Base-by-base conservation (phyloP, 495 filamentous ascomycete species). In the Penicillium manginii region DNA sequence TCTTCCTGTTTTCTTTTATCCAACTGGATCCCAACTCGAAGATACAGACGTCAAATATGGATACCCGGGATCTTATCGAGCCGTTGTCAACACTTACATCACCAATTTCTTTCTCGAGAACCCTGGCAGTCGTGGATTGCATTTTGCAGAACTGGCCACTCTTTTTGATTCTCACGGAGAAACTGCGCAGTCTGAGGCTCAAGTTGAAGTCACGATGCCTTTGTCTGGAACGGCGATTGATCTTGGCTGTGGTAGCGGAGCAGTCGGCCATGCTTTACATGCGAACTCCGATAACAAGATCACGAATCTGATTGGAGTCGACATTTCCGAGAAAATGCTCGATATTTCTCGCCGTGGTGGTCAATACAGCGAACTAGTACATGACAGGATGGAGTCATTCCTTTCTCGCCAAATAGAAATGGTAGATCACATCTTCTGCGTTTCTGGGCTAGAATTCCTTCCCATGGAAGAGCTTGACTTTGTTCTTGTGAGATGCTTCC, bases 71-170 rank as follows among this genome's bases (percentile, higher is more conserved):
- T 3, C 22, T 1, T 54, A 63, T 26, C 33, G 21, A 35, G 60
- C 60, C 4, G 56, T 59, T 3, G 19, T 63, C 22, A 59, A 63
- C 40, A 58, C 52, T 29, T 63, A 55, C 26, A 59, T 63, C 39
- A 52, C 60, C 7, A 63, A 63, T 19, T 59, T 59, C 18, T 59
- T 59, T 7, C 60, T 63, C 18, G 22, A 29, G 33, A 55, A 55
- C 17, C 15, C 40, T 17, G 45, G 26, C 2, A 7, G 9, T 5
- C 50, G 52, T 2, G 46, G 15, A 6, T 6, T 2, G 2, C 33
- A 49, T 4, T 45, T 33, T 10, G 11, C 26, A 17, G 29, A 54
- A 15, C 2, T 59, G 10, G 51, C 45, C 2, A 17, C 43, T 7
- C 15, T 54, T 32, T 54, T 54, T 31, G 57, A 59, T 49, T 5